These are phyloP conservation scores for Backusella tuberculispora DNA, from an alignment of 192 early-diverging fungal genomes.

Conservation along the genomic window DNA sequence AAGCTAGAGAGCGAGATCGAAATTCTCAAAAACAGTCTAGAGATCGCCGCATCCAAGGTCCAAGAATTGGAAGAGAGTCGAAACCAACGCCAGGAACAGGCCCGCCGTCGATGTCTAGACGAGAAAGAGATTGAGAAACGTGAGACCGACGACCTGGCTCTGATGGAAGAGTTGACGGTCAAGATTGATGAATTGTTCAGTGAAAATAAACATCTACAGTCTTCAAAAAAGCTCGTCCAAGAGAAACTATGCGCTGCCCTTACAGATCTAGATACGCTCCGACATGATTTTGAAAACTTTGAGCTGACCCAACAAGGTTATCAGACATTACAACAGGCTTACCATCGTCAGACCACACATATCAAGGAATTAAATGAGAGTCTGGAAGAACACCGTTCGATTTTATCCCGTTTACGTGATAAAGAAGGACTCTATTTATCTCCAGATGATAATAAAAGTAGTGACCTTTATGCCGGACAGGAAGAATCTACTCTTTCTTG, in stretches of 20 bases:
- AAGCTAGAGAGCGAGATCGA: constrained; percentile 36
- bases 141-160: constrained; percentile 21
- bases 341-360: constrained; percentile 36
- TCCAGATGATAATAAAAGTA: not conserved
- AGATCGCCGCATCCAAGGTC: constrained; percentile 34
- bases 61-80: constrained; percentile 39
- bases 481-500: not conserved
- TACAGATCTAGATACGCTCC: not conserved
- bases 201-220: constrained; percentile 17
- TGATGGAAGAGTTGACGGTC: constrained; percentile 6
- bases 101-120: not conserved
- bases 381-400: constrained; percentile 45
- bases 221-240: constrained; percentile 18
- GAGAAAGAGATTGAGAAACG: constrained; percentile 1
- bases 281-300: constrained; percentile 27
- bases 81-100: constrained; percentile 7
- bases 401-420: constrained; percentile 23
- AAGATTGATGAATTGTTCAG: constrained; percentile 10
- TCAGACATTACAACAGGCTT: constrained; percentile 29
- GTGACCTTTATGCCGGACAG: not conserved
- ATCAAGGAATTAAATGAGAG: constrained; percentile 38
- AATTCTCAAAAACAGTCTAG: constrained; percentile 19
- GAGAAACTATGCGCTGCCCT: constrained; percentile 18
- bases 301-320: constrained; percentile 36
- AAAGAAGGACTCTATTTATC: not conserved